A percentile compares a stretch with the other conserved stretches of the same genome.
These are phyloP conservation scores for Globisporangium sylvaticum DNA, from an alignment of 352 stramenopile genomes.

Conservation along the genomic window DNA sequence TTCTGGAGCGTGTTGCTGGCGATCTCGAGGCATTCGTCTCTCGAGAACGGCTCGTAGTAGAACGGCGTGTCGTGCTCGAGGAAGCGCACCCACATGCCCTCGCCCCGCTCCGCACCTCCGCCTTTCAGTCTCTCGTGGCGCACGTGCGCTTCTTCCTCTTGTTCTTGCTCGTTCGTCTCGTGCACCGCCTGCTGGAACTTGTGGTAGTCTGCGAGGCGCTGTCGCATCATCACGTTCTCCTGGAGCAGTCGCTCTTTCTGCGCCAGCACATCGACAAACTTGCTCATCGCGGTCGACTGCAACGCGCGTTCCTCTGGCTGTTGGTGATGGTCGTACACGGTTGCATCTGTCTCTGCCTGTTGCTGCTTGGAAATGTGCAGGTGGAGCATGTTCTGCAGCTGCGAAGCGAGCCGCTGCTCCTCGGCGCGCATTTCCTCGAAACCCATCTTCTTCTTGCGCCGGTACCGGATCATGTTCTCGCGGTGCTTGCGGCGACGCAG, in stretches of 20 bases:
- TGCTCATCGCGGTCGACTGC: not conserved
- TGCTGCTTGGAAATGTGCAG: not conserved
- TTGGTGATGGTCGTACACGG: not conserved
- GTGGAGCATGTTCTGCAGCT: constrained; percentile 18
- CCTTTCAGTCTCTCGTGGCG: not conserved
- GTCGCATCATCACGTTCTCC: constrained; percentile 17
- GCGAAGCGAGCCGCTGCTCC: constrained; percentile 29
- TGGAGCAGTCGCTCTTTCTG: constrained; percentile 14
- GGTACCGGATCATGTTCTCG: constrained; percentile 48
- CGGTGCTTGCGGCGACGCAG: constrained; percentile 20
- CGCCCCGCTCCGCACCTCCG: not conserved
- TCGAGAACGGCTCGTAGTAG: constrained; percentile 8
- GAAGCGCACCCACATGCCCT: constrained; percentile 3
- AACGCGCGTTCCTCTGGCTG: not conserved
- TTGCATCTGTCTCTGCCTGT: not conserved
- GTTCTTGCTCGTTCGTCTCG: not conserved
- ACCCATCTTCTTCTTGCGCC: constrained; percentile 40
- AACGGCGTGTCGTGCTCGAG: constrained; percentile 5
- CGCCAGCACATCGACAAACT: not conserved
- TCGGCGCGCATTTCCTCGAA: constrained; percentile 29
- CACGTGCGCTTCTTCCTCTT: not conserved
- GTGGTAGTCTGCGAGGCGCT: constrained; percentile 13
- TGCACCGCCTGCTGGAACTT: not conserved
- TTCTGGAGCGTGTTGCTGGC: not conserved
- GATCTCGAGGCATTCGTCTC: not conserved